Percentiles rank a stretch among this genome's conserved stretches.
These are phyloP conservation scores for Aspergillus sclerotioniger DNA, from an alignment of 495 filamentous ascomycete genomes.

Conservation along the genomic window DNA sequence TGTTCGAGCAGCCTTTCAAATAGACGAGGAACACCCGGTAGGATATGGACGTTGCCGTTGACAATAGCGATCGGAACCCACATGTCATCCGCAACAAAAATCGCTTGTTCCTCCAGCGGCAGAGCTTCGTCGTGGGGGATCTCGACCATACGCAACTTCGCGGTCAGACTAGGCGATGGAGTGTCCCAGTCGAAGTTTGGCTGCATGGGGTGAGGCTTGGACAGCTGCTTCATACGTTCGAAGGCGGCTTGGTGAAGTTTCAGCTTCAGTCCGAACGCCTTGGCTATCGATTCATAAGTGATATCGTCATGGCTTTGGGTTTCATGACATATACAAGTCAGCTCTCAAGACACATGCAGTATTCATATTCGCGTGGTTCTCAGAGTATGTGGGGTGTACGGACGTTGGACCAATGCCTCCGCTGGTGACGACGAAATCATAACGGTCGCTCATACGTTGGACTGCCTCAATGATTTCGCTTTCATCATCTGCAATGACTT, in stretches of 20 bases:
- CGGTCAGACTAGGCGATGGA: constrained; percentile 71
- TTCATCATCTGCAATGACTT: constrained; percentile 91
- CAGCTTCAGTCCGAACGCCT: constrained; percentile 76
- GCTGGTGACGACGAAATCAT: constrained; percentile 92
- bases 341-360: background rate
- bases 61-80: constrained; percentile 90
- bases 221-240: constrained; percentile 77
- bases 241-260: constrained; percentile 72
- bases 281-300: constrained; percentile 90
- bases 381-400: constrained; percentile 25
- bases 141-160: constrained; percentile 85
- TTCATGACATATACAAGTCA: constrained; percentile 2
- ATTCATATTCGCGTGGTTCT: background rate
- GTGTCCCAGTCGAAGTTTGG: constrained; percentile 82
- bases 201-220: constrained; percentile 66
- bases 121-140: constrained; percentile 69
- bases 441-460: constrained; percentile 76
- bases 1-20: constrained; percentile 77
- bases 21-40: constrained; percentile 84
- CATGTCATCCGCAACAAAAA: constrained; percentile 76
- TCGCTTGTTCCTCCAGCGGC: constrained; percentile 59
- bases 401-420: constrained; percentile 96
- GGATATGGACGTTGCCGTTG: constrained; percentile 89
- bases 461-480: constrained; percentile 85
- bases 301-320: constrained; percentile 85